Percentiles rank a stretch among this genome's conserved stretches.
Evolutionary conservation across 495 filamentous ascomycete genomes (phyloP).

Genomic region (Penicillium herquei): DNA sequence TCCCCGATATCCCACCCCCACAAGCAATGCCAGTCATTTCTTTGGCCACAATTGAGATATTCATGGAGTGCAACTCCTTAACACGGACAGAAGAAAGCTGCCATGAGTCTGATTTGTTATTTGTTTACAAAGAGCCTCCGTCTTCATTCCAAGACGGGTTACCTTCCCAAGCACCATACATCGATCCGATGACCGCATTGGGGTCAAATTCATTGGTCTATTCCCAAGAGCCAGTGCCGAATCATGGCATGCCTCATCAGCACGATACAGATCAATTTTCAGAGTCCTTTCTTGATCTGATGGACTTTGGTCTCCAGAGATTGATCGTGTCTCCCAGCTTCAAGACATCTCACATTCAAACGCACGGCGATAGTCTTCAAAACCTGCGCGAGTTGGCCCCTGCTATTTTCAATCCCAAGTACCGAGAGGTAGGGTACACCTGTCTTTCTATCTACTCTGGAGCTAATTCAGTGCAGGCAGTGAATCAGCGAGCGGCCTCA

Average conservation of each 20-base stretch:
- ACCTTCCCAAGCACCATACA: neutral
- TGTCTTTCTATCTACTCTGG: neutral
- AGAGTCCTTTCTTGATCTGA: conserved; percentile 7
- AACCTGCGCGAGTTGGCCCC: conserved; percentile 32
- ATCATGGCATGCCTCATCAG: neutral
- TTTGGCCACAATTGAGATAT: conserved; percentile 25
- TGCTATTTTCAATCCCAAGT: conserved; percentile 33
- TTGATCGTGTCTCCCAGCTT: conserved; percentile 18
- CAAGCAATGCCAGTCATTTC: conserved; percentile 10
- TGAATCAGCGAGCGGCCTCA: conserved; percentile 37
- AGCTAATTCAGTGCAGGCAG: conserved; percentile 21
- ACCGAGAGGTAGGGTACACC: conserved; percentile 29
- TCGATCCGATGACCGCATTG: neutral
- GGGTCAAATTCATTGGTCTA: neutral
- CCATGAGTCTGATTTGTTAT: neutral
- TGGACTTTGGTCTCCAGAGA: conserved; percentile 27
- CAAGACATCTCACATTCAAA: conserved; percentile 5
- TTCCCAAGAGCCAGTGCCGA: neutral
- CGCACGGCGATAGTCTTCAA: conserved; percentile 7
- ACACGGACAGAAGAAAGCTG: neutral
- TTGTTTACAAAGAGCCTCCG: too few species aligned
- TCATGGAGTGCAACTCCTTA: conserved; percentile 15
- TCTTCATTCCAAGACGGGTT: too few species aligned
- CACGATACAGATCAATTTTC: neutral
- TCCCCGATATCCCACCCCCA: conserved; percentile 20